Base-by-base conservation (phyloP, 495 filamentous ascomycete genomes). In the Xanthoparmelia taractica region DNA sequence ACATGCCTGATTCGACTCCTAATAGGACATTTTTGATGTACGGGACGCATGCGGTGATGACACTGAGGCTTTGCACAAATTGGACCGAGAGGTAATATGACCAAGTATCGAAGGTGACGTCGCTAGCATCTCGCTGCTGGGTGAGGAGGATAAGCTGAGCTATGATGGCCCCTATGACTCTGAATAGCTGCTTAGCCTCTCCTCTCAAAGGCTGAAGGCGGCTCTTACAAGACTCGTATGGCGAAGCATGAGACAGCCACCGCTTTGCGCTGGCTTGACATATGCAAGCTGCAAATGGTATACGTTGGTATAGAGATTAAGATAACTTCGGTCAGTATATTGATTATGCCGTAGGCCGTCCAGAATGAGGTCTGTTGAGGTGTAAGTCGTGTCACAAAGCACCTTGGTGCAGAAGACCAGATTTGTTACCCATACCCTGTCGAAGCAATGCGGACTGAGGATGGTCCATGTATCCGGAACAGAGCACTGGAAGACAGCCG, bases 11-110 rank as follows among this genome's bases (percentile, higher is more conserved):
- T 38, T 63, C 61, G 29, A 63, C n/a, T 34, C 61, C 61, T 0
- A 58, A 8, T 1, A 79, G 68, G 56, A 79, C 77, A 0, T 76
- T 77, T 33, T 74, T 76, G 34, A 80, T 73, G 45, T 80, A 79
- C 0, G 78, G 76, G 0, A 74, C 69, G 58, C 77, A 79, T 4
- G 75, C 75, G 7, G 77, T 79, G 11, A 78, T 65, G 8, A 78
- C 70, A 48, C 77, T 75, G 5, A 77, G 57, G 4, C 65, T 69
- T 17, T 77, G 71, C 10, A 70, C 69, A 27, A 76, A 66, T 33
- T 75, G 76, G 23, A 69, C 73, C 1, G 69, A 71, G 20, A 75
- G 56, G 6, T 61, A 52, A 17, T 71, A 67, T 1, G 70, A 48
- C 73, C 72, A 76, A 13, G 67, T 62, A 61, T 72, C 65, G 25